Evolutionary conservation across 805 yeast species (phyloP).

Genomic region (Naumovozyma dairenensis): DNA sequence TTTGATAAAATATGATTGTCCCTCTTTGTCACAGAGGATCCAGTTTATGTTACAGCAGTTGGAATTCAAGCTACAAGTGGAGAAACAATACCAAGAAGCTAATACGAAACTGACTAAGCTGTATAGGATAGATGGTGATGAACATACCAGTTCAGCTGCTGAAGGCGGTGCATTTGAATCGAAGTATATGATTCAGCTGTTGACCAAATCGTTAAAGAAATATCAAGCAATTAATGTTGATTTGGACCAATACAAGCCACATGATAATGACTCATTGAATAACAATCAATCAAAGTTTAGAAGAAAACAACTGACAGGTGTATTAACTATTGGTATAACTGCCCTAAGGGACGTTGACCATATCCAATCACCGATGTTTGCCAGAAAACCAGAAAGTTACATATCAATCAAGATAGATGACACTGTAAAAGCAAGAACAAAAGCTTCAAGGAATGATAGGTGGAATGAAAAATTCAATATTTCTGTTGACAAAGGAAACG

Average conservation of each 20-base stretch:
- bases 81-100: conserved; percentile 85
- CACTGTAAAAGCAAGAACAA: conserved; percentile 68
- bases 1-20: conserved; percentile 83
- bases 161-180: conserved; percentile 80
- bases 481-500: conserved; percentile 83
- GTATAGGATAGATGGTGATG: conserved; percentile 86
- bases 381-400: conserved; percentile 69
- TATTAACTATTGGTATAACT: conserved; percentile 58
- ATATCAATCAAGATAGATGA: conserved; percentile 82
- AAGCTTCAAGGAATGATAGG: conserved; percentile 62
- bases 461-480: conserved; percentile 77
- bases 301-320: conserved; percentile 77
- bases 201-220: conserved; percentile 74
- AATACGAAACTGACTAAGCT: conserved; percentile 80
- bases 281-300: conserved; percentile 63
- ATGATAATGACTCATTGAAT: conserved; percentile 50
- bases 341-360: conserved; percentile 88
- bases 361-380: conserved; percentile 70
- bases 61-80: conserved; percentile 89
- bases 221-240: conserved; percentile 83
- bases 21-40: conserved; percentile 87
- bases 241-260: conserved; percentile 44
- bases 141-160: conserved; percentile 75
- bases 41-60: conserved; percentile 92
- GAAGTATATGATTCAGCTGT: conserved; percentile 71